Evolutionary conservation across 2,329 filamentous ascomycete species (phyloP), one percentile per base, ranked within the genome.

Genomic region (Fusarium floridanum): DNA sequence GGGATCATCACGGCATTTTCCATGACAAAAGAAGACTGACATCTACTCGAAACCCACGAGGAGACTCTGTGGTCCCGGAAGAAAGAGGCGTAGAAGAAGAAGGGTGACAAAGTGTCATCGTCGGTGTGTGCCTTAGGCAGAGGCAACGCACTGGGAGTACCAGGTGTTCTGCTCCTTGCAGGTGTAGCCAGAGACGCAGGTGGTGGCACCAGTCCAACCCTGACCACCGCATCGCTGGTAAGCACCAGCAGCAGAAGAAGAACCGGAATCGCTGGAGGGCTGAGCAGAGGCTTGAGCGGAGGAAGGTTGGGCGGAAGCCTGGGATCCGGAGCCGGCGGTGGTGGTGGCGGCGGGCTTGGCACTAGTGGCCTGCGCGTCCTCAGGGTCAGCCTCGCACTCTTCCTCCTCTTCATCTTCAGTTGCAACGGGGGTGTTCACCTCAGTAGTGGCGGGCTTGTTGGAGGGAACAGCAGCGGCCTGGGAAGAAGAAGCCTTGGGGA

Each of bases 141-240:
- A 50, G 16, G 41, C n/a, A 14, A 83, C 61, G 60, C 82, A 83
- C 72, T 85, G 84, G 34, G 72, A 83, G 80, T 85, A 85, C 65
- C 78, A 85, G 9, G 75, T 59, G 72, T 84, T 85, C 64, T 76
- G 72, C 60, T 77, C 72, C 59, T 79, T 77, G 77, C 85, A 87
- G 45, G 75, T 79, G 76, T 78, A 83, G 60, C 85, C 85, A 12
- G 81, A 81, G 1, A 63, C 77, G 66, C 85, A 87, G 78, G 82
- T 84, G 1, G 84, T 86, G 6, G 84, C 70, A 29, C 85, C 85
- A 14, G 75, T 73, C 80, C 80, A 86, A 48, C 80, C 80, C 17
- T 75, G 80, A 32, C 85, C 85, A 61, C 85, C 85, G 56, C 85
- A 87, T 72, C 85, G 85, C 17, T 71, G 61, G 32, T 61, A 74